These are phyloP conservation scores for Gautieria morchelliformis DNA, from an alignment of 768 basidiomycete genomes.

Conservation along the genomic window DNA sequence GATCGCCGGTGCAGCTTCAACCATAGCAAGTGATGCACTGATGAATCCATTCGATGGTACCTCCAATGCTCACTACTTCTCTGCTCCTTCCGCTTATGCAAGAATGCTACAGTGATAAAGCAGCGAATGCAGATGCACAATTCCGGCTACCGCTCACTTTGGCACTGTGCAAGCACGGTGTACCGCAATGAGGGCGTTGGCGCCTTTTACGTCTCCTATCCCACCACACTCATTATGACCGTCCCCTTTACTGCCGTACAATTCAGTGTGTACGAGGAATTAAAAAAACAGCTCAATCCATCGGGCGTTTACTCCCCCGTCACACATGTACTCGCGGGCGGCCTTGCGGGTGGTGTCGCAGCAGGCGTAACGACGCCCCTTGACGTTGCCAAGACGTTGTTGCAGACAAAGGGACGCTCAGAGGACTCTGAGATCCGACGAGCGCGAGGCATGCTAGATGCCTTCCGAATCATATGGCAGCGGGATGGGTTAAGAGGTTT, in stretches of 20 bases:
- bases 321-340: constrained; percentile 88
- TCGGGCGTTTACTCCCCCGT: constrained; percentile 80
- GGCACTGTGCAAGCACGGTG: constrained; percentile 77
- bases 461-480: constrained; percentile 78
- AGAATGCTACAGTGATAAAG: constrained; percentile 70
- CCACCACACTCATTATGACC: constrained; percentile 92
- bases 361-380: constrained; percentile 94
- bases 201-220: constrained; percentile 98
- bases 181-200: constrained; percentile 75
- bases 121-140: constrained; percentile 98
- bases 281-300: constrained; percentile 83
- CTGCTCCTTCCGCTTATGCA: constrained; percentile 10
- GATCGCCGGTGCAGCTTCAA: constrained; percentile 87
- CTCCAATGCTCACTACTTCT: constrained; percentile 19
- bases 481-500: constrained; percentile 84
- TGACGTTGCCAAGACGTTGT: constrained; percentile 94
- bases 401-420: constrained; percentile 93
- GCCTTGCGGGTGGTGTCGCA: constrained; percentile 85
- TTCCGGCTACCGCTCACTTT: constrained; percentile 81
- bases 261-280: constrained; percentile 91
- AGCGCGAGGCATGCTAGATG: constrained; percentile 77
- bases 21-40: constrained; percentile 89
- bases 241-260: constrained; percentile 98
- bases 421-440: constrained; percentile 75
- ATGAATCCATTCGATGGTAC: constrained; percentile 99